Conservation (phyloP, 2,329 filamentous ascomycete genomes). For the Colletotrichum sp. region DNA sequence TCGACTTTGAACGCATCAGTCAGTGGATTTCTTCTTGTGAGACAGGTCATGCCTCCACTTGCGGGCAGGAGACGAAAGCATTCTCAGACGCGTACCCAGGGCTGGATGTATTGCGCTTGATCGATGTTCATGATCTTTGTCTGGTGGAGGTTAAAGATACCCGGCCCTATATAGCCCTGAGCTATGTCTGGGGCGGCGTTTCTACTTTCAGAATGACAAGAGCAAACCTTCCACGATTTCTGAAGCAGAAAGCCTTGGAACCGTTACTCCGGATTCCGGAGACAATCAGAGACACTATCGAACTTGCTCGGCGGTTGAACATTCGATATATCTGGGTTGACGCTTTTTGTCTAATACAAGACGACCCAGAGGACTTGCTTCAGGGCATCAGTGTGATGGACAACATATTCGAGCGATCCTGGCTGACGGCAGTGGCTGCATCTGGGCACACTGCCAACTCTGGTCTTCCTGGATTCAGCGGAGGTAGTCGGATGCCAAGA, state of each 20-base stretch:
- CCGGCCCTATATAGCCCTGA: not conserved
- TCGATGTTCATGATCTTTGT: not conserved
- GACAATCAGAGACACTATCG: conserved; percentile 13
- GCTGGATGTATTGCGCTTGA: not conserved
- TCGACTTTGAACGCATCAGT: not conserved
- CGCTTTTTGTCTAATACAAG: conserved; percentile 14
- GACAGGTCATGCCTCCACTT: not conserved
- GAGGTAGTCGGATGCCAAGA: not conserved
- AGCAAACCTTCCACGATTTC: not conserved
- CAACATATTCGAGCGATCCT: not conserved
- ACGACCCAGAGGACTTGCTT: not conserved
- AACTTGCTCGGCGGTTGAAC: not conserved
- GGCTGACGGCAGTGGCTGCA: not conserved
- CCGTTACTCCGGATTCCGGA: not conserved
- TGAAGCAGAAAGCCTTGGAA: not conserved
- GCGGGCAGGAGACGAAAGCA: not conserved
- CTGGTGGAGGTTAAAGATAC: not conserved
- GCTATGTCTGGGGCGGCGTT: not conserved
- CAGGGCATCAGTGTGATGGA: not conserved
- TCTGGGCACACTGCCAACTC: not conserved
- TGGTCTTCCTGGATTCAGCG: not conserved
- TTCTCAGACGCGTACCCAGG: not conserved
- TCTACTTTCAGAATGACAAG: not conserved
- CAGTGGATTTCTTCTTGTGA: not conserved
- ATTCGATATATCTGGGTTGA: conserved; percentile 21